Evolutionary conservation across 345 rosid species (phyloP).

Genomic region (Cochlearia excelsa): DNA sequence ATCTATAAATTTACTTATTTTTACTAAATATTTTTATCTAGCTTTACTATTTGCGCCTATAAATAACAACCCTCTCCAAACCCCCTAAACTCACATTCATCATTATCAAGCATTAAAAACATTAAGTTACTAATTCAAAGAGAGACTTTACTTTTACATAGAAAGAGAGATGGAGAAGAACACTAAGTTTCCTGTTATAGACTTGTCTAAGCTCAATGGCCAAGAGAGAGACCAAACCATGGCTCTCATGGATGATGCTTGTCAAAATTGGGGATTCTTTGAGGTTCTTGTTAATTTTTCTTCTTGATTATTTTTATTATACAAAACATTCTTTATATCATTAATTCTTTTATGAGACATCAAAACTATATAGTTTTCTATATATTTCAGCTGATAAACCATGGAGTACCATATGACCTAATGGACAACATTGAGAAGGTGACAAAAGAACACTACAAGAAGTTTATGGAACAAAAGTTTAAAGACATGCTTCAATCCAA

Average conservation of each 20-base stretch:
- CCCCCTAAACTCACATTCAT: no score
- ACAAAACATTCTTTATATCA: no score
- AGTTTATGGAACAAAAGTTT: slow-evolving; percentile 62
- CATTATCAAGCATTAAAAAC: no score
- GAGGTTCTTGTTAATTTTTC: slow-evolving; percentile 44
- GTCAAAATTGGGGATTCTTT: slow-evolving; percentile 85
- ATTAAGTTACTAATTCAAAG: no score
- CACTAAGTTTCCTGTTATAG: slow-evolving; percentile 53
- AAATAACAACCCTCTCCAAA: no score
- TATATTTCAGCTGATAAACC: slow-evolving; percentile 52
- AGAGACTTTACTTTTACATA: background rate
- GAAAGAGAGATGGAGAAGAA: slow-evolving; percentile 42
- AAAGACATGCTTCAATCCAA: slow-evolving; percentile 58
- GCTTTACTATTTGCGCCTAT: no score
- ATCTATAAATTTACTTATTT: background rate
- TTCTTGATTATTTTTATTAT: background rate
- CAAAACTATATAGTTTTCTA: background rate
- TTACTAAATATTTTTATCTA: no score
- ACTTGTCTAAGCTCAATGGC: slow-evolving; percentile 58
- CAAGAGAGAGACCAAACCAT: slow-evolving; percentile 55
- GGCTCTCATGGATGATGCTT: slow-evolving; percentile 66
- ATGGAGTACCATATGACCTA: slow-evolving; percentile 62
- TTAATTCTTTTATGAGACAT: no score
- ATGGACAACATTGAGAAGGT: slow-evolving; percentile 68
- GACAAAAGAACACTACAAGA: slow-evolving; percentile 66